Conservation (phyloP, 768 basidiomycete species). For the Coprinopsis strossmayeri region DNA sequence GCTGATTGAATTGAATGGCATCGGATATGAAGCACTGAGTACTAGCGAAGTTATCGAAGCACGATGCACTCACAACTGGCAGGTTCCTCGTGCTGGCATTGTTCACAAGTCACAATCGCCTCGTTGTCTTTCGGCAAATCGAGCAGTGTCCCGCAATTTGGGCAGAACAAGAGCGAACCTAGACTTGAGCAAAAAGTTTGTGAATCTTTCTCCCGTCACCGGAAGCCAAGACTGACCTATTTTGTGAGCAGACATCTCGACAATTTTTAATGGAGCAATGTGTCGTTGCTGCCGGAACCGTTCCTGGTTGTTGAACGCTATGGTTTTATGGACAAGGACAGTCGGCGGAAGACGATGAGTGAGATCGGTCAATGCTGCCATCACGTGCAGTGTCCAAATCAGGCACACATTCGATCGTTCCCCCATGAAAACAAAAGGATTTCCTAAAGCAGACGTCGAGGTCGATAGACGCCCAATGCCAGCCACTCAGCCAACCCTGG, state of each 20-base stretch:
- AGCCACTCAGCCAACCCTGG: too few relatives aligned
- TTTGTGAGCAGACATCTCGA: conserved; percentile 22
- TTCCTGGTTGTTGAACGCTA: too few relatives aligned
- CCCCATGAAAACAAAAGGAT: not conserved
- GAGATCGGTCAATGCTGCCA: too few relatives aligned
- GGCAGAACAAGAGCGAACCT: conserved; percentile 95
- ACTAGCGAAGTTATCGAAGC: not conserved
- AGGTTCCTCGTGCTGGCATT: conserved; percentile 83
- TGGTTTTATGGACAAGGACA: too few relatives aligned
- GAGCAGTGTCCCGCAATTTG: conserved; percentile 85
- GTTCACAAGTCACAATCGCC: conserved; percentile 74
- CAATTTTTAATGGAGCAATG: not conserved
- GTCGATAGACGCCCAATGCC: too few relatives aligned
- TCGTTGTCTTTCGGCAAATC: conserved; percentile 74
- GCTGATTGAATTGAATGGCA: too few relatives aligned
- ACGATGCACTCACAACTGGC: conserved; percentile 65
- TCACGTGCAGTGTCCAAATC: not conserved
- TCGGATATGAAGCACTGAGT: too few relatives aligned
- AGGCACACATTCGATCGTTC: not conserved
- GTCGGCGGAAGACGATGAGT: too few relatives aligned
- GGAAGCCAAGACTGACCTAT: conserved; percentile 25
- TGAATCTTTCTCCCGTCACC: not conserved
- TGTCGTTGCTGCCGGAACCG: too few relatives aligned
- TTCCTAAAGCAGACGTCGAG: not conserved
- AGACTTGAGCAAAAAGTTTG: conserved; percentile 8